Evolutionary conservation across 495 filamentous ascomycete species (phyloP).

Genomic region (Aspergillus haitiensis): DNA sequence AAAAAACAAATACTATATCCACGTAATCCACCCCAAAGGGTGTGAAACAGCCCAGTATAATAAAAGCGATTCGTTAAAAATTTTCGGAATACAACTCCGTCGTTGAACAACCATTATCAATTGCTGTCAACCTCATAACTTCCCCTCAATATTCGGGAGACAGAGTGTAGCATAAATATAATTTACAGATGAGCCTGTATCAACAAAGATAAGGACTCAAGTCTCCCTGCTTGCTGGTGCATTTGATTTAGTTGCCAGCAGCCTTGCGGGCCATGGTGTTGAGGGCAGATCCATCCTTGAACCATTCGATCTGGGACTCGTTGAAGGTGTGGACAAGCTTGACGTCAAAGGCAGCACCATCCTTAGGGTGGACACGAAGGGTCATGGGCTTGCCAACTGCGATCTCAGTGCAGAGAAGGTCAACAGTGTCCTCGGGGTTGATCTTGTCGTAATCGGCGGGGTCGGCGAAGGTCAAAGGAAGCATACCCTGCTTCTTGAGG

Average conservation of each 20-base stretch:
- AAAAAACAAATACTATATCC: constrained; percentile 49
- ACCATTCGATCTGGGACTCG: constrained; percentile 95
- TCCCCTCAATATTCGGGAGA: constrained; percentile 8
- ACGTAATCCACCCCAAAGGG: constrained; percentile 45
- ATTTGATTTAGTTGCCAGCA: constrained; percentile 36
- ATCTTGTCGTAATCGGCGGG: constrained; percentile 98
- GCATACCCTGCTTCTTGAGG: constrained; percentile 99
- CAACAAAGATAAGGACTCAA: constrained; percentile 9
- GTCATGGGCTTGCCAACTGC: constrained; percentile 94
- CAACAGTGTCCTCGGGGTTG: constrained; percentile 86
- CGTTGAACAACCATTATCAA: constrained; percentile 28
- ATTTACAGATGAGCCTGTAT: constrained; percentile 35
- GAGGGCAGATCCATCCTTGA: constrained; percentile 92
- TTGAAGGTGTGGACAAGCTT: constrained; percentile 96
- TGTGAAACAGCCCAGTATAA: constrained; percentile 31
- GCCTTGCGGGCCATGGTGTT: constrained; percentile 93
- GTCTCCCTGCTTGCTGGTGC: constrained; percentile 7
- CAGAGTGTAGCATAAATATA: constrained; percentile 22
- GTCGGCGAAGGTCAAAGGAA: constrained; percentile 91
- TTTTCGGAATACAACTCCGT: constrained; percentile 46
- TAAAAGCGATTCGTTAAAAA: constrained; percentile 44
- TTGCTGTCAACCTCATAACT: constrained; percentile 18
- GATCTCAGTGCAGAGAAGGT: constrained; percentile 86
- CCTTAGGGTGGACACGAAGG: constrained; percentile 84
- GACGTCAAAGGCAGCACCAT: constrained; percentile 74